Evolutionary conservation across 257 asterid species (phyloP).

Genomic region (Przewalskia tangutica): DNA sequence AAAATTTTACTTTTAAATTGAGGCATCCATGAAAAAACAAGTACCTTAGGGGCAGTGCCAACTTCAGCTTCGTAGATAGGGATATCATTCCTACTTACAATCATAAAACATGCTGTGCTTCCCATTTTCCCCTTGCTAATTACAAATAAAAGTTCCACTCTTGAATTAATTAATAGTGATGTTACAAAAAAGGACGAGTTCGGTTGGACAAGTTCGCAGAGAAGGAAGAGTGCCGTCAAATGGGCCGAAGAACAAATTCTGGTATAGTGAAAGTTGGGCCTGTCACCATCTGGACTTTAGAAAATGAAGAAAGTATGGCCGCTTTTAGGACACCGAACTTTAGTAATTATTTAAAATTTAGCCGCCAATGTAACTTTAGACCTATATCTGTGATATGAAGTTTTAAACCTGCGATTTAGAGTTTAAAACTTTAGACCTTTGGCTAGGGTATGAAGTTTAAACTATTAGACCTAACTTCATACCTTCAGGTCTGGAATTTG

Average conservation of each 20-base stretch:
- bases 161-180: background rate
- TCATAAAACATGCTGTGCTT: constrained; percentile 89
- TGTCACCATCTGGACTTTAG: background rate
- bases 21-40: background rate
- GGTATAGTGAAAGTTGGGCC: background rate
- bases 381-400: too few relatives aligned
- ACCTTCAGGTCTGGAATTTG: too few relatives aligned
- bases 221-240: background rate
- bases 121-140: constrained; percentile 34
- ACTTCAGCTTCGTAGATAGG: constrained; percentile 99
- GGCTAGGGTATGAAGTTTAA: background rate
- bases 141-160: background rate
- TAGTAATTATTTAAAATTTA: too few relatives aligned
- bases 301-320: too few relatives aligned
- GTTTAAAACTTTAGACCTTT: background rate
- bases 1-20: background rate
- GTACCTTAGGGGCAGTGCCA: constrained; percentile 84
- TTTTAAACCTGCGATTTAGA: too few relatives aligned
- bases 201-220: background rate
- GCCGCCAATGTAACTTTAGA: too few relatives aligned
- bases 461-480: too few relatives aligned
- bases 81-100: constrained; percentile 83
- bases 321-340: too few relatives aligned
- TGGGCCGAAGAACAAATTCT: background rate
- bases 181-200: background rate